Base-by-base conservation (phyloP, 2,329 filamentous ascomycete genomes). In the Ceratocystis cubensis region DNA sequence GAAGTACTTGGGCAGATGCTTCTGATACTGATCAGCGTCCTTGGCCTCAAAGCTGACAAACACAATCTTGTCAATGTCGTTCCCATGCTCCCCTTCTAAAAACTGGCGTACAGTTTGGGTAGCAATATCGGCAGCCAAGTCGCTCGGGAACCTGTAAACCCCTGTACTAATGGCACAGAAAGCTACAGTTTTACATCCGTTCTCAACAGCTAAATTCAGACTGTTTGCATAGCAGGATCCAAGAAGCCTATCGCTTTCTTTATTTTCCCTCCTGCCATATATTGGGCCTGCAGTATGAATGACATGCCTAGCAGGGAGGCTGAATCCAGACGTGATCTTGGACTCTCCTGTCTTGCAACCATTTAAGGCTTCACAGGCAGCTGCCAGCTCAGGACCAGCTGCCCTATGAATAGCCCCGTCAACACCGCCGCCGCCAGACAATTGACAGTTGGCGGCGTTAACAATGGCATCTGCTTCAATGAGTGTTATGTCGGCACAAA, bases 271-370 rank as follows among this genome's bases (percentile, higher is more conserved):
- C 0, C 71, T 70, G 64, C 77, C 70, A 75, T 92, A 96, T 37
- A 95, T 76, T 0, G 94, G 94, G 0, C 94, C 94, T 2, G 96
- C 93, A 20, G 94, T 85, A 75, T 97, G 94, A 66, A 97, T 95
- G 70, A 97, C 83, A 70, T 88, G 86, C 67, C 83, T 81, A 72
- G 86, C 88, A 0, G 91, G 91, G 28, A 97, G 78, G 0, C 84
- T 72, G 75, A 94, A 91, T 7, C 85, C 93, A 45, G 78, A 75
- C 0, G 94, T 96, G 72, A 96, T 91, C 74, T 93, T 93, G 74
- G 92, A 96, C 63, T 91, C 89, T 61, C 80, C 73, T 1, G 96
- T 80, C 0, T 74, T 81, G 75, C 93, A 96, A 77, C 94, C 93
- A 7, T 78, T 72, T 0, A 62, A 30, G 8, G 17, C 6, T 7